Evolutionary conservation across 805 yeast genomes (phyloP), one percentile per base, ranked within the genome.

Genomic region (Dipodascopsis uninucleata): DNA sequence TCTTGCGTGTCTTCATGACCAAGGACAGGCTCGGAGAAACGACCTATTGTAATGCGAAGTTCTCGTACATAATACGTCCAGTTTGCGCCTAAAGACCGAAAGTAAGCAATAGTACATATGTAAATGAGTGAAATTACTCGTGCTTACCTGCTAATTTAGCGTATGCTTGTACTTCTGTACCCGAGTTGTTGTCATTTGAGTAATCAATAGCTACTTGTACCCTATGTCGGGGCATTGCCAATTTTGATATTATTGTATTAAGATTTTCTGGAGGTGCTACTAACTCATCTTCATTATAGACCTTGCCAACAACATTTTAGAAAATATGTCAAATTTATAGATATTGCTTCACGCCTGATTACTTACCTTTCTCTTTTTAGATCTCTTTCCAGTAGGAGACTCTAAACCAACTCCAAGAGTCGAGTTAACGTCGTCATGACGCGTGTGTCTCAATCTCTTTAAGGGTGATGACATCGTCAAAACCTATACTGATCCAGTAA

Each of bases 21-120:
- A 7, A 48, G 39, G 7, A 58, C 60, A 1, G 55, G 56, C 31
- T 58, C 66, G 1, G 96, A 85, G 58, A 82, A 82, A 58, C 98
- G 75, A n/a, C 98, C 98, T 46, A 93, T 85, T 1, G 82, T 69
- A 4, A 90, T 76, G 23, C 75, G 75, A 40, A 90, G 70, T 14
- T 79, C 71, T 61, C 89, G 86, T 33, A 93, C 96, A 60, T 88
- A 93, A 62, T 75, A 93, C 1, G 98, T 90, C 98, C 98, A 93
- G 59, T 79, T 79, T 28, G 75, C 53, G 6, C 60, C 57, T 53
- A 23, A 20, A 4, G 10, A 7, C 18, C 5, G 12, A n/a, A 18
- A 16, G 36, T 26, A 17, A 35, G 29, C 20, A 18, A 21, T 7
- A 36, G 32, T 12, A 16, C 34, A 35, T 23, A 25, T 17, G 31